These are phyloP conservation scores for Aspergillus panamensis DNA, from an alignment of 495 filamentous ascomycete species.

Conservation along the genomic window DNA sequence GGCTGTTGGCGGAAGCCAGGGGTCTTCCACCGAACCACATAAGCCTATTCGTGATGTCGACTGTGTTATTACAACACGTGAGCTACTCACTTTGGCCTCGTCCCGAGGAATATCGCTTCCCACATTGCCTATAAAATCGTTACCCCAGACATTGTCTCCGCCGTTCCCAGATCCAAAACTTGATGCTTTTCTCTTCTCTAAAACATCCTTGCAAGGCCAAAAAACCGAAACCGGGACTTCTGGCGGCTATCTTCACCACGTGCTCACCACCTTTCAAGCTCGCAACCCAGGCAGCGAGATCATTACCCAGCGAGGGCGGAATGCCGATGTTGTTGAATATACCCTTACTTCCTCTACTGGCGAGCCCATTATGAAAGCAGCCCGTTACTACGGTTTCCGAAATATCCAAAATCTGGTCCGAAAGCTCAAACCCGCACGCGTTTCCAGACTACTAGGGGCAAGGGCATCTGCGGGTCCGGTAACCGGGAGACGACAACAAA, in stretches of 20 bases:
- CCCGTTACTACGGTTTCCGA: constrained; percentile 92
- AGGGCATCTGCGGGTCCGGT: constrained; percentile 37
- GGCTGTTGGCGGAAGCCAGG: constrained; percentile 30
- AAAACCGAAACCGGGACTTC: constrained; percentile 62
- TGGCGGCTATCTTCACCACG: constrained; percentile 82
- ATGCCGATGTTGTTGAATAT: constrained; percentile 87
- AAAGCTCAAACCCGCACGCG: constrained; percentile 73
- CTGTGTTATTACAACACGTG: constrained; percentile 93
- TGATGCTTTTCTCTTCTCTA: constrained; percentile 65
- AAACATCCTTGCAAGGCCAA: constrained; percentile 24
- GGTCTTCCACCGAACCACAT: constrained; percentile 27
- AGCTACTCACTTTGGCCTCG: constrained; percentile 82
- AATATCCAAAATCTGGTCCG: constrained; percentile 98
- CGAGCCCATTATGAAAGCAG: constrained; percentile 67
- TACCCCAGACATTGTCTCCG: constrained; percentile 30
- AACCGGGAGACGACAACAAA: constrained; percentile 38
- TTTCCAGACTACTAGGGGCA: constrained; percentile 72
- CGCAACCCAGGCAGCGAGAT: constrained; percentile 66
- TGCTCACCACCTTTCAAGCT: constrained; percentile 67
- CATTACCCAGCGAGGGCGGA: constrained; percentile 69
- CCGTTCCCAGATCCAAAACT: constrained; percentile 68
- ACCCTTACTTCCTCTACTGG: constrained; percentile 52
- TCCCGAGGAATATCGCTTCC: constrained; percentile 72
- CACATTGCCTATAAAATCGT: constrained; percentile 55
- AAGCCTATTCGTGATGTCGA: constrained; percentile 81